phyloP scores from a whole-genome alignment of 352 stramenopile species.

The Pseudoperonospora humuli region DNA sequence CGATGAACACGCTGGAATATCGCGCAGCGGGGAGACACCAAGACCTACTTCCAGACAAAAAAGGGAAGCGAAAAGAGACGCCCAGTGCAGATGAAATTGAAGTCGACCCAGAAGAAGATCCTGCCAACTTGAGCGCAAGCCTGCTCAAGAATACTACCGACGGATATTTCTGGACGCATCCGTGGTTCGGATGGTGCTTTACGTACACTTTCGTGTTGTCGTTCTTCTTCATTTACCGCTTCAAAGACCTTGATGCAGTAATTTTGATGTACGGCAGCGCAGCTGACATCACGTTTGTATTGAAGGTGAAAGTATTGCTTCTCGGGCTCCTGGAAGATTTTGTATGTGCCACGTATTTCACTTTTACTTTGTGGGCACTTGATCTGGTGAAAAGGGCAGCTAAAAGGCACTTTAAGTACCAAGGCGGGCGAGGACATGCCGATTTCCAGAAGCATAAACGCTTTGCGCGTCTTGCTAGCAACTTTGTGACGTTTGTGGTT shows the following conservation, averaged over 20 bases:
- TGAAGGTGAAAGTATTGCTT: background rate
- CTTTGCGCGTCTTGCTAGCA: background rate
- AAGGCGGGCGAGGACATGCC: background rate
- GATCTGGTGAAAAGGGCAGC: background rate
- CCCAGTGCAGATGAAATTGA: background rate
- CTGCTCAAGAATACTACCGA: background rate
- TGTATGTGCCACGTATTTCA: background rate
- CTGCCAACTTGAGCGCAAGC: no score
- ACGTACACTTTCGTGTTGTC: background rate
- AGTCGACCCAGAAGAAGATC: background rate
- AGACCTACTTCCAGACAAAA: background rate
- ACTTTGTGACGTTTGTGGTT: background rate
- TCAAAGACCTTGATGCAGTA: background rate
- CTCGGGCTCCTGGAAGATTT: background rate
- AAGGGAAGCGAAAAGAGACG: background rate
- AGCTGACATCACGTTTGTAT: background rate
- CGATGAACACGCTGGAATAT: no score
- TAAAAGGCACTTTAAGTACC: background rate
- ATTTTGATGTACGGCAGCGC: background rate
- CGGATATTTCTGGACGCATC: background rate
- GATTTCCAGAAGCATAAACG: background rate
- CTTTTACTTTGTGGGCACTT: background rate
- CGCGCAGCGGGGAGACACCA: no score
- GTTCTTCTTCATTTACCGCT: background rate
- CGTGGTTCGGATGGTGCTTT: background rate